Evolutionary conservation across 495 filamentous ascomycete species (phyloP).

Genomic region (Neurospora sp.): DNA sequence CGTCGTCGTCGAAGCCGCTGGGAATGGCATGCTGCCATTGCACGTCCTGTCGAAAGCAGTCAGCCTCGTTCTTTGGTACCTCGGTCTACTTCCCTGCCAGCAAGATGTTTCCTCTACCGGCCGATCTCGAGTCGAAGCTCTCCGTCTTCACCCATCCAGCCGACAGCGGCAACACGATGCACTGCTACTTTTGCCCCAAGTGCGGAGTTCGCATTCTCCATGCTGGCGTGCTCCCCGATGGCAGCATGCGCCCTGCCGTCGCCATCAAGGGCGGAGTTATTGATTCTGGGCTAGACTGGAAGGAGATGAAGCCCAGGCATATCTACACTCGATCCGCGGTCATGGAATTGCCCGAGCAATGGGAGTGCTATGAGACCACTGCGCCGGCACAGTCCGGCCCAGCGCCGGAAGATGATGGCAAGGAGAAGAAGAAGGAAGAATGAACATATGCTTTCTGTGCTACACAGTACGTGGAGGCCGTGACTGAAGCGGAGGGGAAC

Average conservation of each 20-base stretch:
- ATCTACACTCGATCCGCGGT: not conserved
- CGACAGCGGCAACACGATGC: slow-evolving; percentile 29
- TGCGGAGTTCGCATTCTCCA: slow-evolving; percentile 41
- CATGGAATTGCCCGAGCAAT: not conserved
- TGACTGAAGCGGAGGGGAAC: not conserved
- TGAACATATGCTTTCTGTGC: not conserved
- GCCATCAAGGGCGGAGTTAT: slow-evolving; percentile 42
- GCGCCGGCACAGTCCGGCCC: not conserved
- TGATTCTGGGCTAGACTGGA: slow-evolving; percentile 20
- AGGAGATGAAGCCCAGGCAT: not conserved
- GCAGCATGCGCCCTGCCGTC: slow-evolving; percentile 17
- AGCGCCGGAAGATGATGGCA: not conserved
- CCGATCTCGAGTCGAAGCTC: slow-evolving; percentile 17
- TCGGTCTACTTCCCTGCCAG: slow-evolving; percentile 30
- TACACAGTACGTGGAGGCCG: not conserved
- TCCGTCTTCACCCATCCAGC: slow-evolving; percentile 30
- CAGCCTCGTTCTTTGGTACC: slow-evolving; percentile 44
- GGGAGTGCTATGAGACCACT: not conserved
- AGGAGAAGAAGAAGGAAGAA: not conserved
- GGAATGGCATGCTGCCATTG: slow-evolving; percentile 47
- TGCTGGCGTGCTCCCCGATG: slow-evolving; percentile 23
- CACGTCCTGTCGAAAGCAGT: slow-evolving; percentile 46
- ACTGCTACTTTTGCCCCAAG: slow-evolving; percentile 36
- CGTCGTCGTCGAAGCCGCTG: slow-evolving; percentile 29
- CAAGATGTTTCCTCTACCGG: slow-evolving; percentile 36